phyloP scores from a whole-genome alignment of 768 basidiomycete species.

The Boletus patriciae region DNA sequence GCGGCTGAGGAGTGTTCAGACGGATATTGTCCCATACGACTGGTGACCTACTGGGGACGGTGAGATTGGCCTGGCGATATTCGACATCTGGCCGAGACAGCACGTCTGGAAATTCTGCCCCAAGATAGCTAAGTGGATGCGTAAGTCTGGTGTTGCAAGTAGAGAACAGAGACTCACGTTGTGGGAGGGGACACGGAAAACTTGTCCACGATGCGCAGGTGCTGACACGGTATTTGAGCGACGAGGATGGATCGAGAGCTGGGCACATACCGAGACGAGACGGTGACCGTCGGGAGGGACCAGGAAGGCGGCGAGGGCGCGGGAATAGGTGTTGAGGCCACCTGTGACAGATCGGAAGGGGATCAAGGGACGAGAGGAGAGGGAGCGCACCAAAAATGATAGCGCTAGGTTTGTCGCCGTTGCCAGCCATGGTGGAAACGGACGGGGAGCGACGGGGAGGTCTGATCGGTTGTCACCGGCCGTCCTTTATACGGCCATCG shows the following conservation, averaged over 20 bases:
- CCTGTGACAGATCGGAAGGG: conserved; percentile 42
- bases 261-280: conserved; percentile 64
- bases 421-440: conserved; percentile 34
- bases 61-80: conserved; percentile 81
- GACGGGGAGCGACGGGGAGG: neutral
- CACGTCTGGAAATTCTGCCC: conserved; percentile 68
- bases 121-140: conserved; percentile 60
- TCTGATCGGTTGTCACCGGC: conserved; percentile 24
- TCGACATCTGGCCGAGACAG: conserved; percentile 70
- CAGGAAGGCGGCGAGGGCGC: conserved; percentile 65
- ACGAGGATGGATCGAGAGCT: conserved; percentile 7
- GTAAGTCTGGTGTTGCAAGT: conserved; percentile 13
- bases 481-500: conserved; percentile 27
- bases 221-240: conserved; percentile 37
- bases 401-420: conserved; percentile 53
- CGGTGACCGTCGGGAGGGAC: conserved; percentile 67
- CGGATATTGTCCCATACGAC: neutral
- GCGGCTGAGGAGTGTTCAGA: conserved; percentile 46
- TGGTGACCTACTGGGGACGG: conserved; percentile 56
- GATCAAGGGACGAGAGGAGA: neutral
- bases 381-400: conserved; percentile 70
- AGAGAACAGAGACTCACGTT: conserved; percentile 47
- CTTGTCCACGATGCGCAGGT: conserved; percentile 72
- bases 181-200: conserved; percentile 73
- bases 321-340: conserved; percentile 77